These are phyloP conservation scores for Singerocomus inundabilis DNA, from an alignment of 1,284 basidiomycete species.

Conservation along the genomic window DNA sequence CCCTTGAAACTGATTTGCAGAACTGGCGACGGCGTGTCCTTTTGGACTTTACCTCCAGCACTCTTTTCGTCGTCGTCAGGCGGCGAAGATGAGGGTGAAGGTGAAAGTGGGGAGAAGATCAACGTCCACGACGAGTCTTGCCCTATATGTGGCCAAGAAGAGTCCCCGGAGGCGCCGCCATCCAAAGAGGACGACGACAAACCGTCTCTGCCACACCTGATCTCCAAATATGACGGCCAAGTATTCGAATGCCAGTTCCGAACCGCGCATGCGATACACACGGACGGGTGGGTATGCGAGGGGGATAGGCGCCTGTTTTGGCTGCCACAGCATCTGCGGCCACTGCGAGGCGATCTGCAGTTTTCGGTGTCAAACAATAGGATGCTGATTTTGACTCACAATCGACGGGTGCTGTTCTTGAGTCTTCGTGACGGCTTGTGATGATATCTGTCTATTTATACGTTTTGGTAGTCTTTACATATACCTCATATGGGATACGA, in stretches of 20 bases:
- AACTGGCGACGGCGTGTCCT: constrained; percentile 1
- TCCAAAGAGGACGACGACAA: not conserved
- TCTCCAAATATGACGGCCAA: constrained; percentile 1
- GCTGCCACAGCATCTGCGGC: constrained; percentile 16
- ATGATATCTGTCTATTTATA: not conserved
- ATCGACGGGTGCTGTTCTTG: constrained; percentile 4
- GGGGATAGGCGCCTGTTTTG: constrained; percentile 12
- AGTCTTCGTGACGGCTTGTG: not conserved
- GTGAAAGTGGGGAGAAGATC: not conserved
- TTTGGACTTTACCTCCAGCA: constrained; percentile 6
- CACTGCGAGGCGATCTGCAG: not conserved
- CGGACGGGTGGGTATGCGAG: constrained; percentile 14
- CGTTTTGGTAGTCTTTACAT: too few relatives aligned
- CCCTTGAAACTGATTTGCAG: constrained; percentile 6
- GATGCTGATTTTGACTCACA: constrained; percentile 13
- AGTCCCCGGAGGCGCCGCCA: not conserved
- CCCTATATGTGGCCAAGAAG: not conserved
- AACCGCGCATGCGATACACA: constrained; percentile 4
- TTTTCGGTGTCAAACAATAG: constrained; percentile 7
- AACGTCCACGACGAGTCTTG: not conserved
- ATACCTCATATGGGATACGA: not conserved
- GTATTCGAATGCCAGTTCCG: constrained; percentile 8
- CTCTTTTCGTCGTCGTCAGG: not conserved
- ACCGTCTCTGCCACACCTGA: constrained; percentile 2
- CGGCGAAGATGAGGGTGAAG: too few relatives aligned